These are phyloP conservation scores for Bryopsis sp. DNA, from an alignment of 139 green algal genomes.

Conservation along the genomic window DNA sequence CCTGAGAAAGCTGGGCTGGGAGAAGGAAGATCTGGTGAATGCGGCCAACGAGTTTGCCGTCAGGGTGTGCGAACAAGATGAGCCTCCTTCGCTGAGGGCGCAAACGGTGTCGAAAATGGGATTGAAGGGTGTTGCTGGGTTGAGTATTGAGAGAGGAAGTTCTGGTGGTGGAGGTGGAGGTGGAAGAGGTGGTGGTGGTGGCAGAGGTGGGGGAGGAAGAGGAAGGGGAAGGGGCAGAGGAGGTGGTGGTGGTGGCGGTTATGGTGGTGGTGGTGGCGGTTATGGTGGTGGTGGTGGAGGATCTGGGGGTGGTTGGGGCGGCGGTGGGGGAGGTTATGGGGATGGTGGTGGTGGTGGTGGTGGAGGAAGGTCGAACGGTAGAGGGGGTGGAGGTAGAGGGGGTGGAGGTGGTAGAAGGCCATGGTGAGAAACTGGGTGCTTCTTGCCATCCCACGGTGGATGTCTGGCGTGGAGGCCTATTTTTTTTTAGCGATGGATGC, in stretches of 20 bases:
- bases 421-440: neutral
- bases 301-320: neutral
- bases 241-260: neutral
- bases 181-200: neutral
- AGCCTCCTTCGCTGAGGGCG: neutral
- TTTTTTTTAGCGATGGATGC: neutral
- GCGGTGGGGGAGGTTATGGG: neutral
- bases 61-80: neutral
- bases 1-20: neutral
- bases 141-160: neutral
- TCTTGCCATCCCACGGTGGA: neutral
- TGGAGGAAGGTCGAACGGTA: neutral
- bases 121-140: neutral
- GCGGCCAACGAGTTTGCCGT: neutral
- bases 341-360: neutral
- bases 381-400: neutral
- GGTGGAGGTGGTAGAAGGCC: neutral
- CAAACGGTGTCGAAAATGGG: neutral
- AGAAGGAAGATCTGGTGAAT: neutral
- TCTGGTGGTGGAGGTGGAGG: neutral
- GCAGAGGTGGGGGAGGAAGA: neutral
- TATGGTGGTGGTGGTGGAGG: neutral
- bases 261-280: neutral
- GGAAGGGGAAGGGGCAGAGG: neutral
- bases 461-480: neutral